phyloP scores from a whole-genome alignment of 192 early-diverging fungal species.

The Podila verticillata region DNA sequence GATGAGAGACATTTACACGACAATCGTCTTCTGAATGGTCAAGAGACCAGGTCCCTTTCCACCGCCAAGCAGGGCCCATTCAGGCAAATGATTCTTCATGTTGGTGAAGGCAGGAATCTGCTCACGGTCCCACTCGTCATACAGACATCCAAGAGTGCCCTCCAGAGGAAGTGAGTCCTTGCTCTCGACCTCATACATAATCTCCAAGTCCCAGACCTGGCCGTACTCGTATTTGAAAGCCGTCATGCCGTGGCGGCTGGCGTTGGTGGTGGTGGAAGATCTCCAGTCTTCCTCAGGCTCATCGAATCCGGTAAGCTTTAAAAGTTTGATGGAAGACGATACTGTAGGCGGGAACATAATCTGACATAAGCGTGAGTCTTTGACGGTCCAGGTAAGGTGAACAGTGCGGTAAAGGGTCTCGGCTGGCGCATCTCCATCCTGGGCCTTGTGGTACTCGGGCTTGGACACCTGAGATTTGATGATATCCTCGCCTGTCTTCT shows the following conservation, averaged over 20 bases:
- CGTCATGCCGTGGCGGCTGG: slow-evolving; percentile 10
- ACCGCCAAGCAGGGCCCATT: slow-evolving; percentile 45
- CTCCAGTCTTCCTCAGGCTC: slow-evolving; percentile 28
- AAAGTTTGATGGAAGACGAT: slow-evolving; percentile 8
- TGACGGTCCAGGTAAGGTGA: slow-evolving; percentile 29
- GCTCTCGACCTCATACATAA: slow-evolving; percentile 23
- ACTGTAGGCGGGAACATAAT: slow-evolving; percentile 16
- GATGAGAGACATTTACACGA: slow-evolving; percentile 2
- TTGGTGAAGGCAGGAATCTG: slow-evolving; percentile 58
- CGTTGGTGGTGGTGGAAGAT: neutral
- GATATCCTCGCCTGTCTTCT: slow-evolving; percentile 26
- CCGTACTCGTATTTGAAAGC: slow-evolving; percentile 34
- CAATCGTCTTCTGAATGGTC: slow-evolving; percentile 32
- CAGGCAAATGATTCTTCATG: slow-evolving; percentile 48
- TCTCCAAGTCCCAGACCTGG: slow-evolving; percentile 21
- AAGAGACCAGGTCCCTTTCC: slow-evolving; percentile 44
- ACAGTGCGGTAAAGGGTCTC: slow-evolving; percentile 19
- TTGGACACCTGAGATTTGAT: slow-evolving; percentile 35
- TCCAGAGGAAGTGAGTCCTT: slow-evolving; percentile 27
- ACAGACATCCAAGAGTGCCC: slow-evolving; percentile 51
- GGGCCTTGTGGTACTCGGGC: slow-evolving; percentile 18
- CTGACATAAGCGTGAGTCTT: slow-evolving; percentile 51
- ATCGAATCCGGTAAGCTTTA: slow-evolving; percentile 32
- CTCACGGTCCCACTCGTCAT: slow-evolving; percentile 62
- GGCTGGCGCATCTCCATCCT: neutral